A percentile compares a stretch with the other conserved stretches of the same genome.
Conservation (phyloP, 2,329 filamentous ascomycete species). For the Xenoacremonium recifei region DNA sequence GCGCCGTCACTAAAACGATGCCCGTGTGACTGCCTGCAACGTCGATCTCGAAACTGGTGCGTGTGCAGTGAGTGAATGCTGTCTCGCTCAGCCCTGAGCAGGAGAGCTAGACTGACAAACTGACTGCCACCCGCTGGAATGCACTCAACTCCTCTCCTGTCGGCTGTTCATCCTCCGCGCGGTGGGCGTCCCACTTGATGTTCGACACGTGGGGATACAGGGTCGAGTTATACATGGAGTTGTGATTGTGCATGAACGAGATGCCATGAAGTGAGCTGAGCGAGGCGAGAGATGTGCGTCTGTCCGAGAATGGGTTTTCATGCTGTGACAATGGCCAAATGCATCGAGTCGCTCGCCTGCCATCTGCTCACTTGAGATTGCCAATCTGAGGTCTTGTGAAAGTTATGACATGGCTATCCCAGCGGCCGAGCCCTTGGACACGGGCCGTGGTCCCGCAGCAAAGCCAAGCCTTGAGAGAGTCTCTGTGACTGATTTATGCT, state of each 20-base stretch:
- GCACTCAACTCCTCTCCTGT: background rate
- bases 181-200: conserved; percentile 11
- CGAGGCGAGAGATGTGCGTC: background rate
- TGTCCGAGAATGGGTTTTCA: background rate
- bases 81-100: background rate
- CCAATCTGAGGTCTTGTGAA: background rate
- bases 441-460: background rate
- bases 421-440: background rate
- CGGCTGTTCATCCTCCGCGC: background rate
- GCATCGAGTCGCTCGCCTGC: no score
- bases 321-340: no score
- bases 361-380: no score
- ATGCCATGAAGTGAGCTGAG: background rate
- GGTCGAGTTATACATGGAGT: background rate
- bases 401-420: background rate
- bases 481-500: background rate
- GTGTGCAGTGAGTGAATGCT: background rate
- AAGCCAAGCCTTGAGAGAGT: background rate
- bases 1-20: background rate
- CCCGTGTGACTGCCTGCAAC: no score
- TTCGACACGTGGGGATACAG: conserved; percentile 12
- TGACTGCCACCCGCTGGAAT: background rate
- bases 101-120: background rate
- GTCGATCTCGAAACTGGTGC: no score
- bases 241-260: background rate